Percentiles rank a stretch among this genome's conserved stretches.
phyloP scores from a whole-genome alignment of 1,139 yeast genomes.

The Diutina pseudorugosa region DNA sequence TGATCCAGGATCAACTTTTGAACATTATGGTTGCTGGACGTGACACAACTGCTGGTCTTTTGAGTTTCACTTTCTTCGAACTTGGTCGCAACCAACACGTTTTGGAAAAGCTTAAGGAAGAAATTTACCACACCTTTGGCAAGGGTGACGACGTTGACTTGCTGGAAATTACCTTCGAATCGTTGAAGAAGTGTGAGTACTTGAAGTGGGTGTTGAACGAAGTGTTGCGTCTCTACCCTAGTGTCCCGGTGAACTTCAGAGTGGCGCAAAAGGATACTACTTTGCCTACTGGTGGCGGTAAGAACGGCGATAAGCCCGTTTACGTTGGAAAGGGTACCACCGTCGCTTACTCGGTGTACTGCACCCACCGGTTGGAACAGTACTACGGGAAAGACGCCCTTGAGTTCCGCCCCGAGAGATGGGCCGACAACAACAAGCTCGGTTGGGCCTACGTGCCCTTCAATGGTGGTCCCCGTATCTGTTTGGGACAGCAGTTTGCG shows the following conservation, averaged over 20 bases:
- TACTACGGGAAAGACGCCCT: slow-evolving; percentile 2
- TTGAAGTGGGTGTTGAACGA: slow-evolving; percentile 4
- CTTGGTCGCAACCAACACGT: slow-evolving; percentile 1
- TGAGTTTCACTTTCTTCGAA: slow-evolving; percentile 4
- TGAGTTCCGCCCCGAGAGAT: slow-evolving; percentile 1
- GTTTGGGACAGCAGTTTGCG: slow-evolving; percentile 15
- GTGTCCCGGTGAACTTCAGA: slow-evolving; percentile 4
- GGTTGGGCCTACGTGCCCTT: slow-evolving; percentile 17
- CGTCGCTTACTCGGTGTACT: slow-evolving; percentile 2
- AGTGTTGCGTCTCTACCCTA: slow-evolving; percentile 3
- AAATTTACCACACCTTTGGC: slow-evolving; percentile 1
- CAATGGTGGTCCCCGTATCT: slow-evolving; percentile 52
- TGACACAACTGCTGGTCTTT: slow-evolving; percentile 4
- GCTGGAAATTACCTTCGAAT: slow-evolving; percentile 1
- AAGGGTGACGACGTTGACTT: slow-evolving; percentile 1
- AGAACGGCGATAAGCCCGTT: not conserved
- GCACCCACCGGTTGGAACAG: not conserved
- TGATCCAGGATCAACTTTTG: slow-evolving; percentile 2
- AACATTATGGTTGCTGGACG: slow-evolving; percentile 4
- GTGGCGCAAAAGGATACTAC: not conserved
- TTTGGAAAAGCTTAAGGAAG: not conserved
- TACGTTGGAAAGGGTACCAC: slow-evolving; percentile 4
- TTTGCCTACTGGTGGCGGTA: slow-evolving; percentile 4
- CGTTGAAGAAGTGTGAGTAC: slow-evolving; percentile 3
- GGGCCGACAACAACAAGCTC: slow-evolving; percentile 2